Base-by-base conservation (phyloP, 345 rosid species). In the Turritis glabra region DNA sequence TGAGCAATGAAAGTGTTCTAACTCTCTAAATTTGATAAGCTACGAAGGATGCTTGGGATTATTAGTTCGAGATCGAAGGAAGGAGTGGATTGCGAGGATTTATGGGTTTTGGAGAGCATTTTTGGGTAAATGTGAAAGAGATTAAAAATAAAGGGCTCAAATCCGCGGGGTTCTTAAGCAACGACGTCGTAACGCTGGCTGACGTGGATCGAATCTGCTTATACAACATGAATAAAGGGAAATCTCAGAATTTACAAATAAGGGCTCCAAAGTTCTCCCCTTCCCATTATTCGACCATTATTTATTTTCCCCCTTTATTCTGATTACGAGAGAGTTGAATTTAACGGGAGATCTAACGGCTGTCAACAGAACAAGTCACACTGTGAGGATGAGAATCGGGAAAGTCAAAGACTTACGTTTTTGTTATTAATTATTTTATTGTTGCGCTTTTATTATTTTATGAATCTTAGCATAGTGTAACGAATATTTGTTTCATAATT, bases 1-100 rank as follows among this genome's bases (percentile, higher is more conserved):
- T n/a, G n/a, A n/a, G n/a, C n/a, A n/a, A n/a, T n/a, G n/a, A n/a
- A n/a, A n/a, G n/a, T n/a, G n/a, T n/a, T n/a, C n/a, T n/a, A 25
- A 2, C 3, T 54, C 18, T 51, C 6, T 33, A 18, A 27, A 17
- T 7, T 13, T 68, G 40, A 11, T 33, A 21, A 68, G 51, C 11
- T 68, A 51, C 22, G 46, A 67, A 67, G 60, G 60, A 23, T 35
- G 35, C 32, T 67, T 15, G 71, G 35, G 32, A 26, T 67, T 35
- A 22, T 67, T 3, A 3, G 22, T 22, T 9, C 15, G 17, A 29
- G 22, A 43, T 30, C 22, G 2, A 13, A 17, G 37, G 23, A 54
- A 54, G 52, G 14, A 12, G 27, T 4, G 53, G 22, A 69, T 2
- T 55, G 17, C 30, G 55, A 41, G 1, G 63, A 55, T 5, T 0